A percentile compares a stretch with the other conserved stretches of the same genome.
These are phyloP conservation scores for Pseudisothecium myosuroides DNA, from an alignment of 225 moss, liverwort and hornwort genomes.

Conservation along the genomic window DNA sequence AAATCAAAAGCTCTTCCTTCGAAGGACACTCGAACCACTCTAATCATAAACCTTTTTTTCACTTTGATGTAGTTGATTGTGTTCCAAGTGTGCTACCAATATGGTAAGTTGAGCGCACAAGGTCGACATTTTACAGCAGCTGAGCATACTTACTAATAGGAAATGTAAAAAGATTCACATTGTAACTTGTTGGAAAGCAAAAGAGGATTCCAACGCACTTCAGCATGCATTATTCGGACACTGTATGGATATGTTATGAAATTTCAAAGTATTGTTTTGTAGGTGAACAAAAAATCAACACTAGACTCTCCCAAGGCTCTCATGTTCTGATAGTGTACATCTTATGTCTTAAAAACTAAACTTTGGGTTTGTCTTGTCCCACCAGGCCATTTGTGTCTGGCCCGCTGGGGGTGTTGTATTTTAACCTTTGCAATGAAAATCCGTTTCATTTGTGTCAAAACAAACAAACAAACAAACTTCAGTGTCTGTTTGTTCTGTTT, in stretches of 20 bases:
- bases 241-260: not conserved
- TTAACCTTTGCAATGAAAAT: no score
- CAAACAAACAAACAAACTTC: not conserved
- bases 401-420: no score
- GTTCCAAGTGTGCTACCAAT: not conserved
- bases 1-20: not conserved
- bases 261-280: not conserved
- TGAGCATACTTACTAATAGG: not conserved
- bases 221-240: not conserved
- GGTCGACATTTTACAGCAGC: not conserved
- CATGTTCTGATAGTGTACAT: not conserved
- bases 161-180: not conserved
- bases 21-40: not conserved
- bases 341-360: not conserved
- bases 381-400: no score
- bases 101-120: not conserved
- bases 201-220: not conserved
- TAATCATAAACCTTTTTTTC: not conserved
- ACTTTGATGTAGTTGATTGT: not conserved
- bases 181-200: not conserved
- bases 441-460: no score
- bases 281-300: not conserved
- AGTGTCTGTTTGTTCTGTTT: not conserved
- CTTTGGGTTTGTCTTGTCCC: not conserved
- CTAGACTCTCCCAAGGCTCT: not conserved